A percentile compares a stretch with the other conserved stretches of the same genome.
phyloP scores from a whole-genome alignment of 2,329 filamentous ascomycete genomes.

The Fusarium brachygibbosum region DNA sequence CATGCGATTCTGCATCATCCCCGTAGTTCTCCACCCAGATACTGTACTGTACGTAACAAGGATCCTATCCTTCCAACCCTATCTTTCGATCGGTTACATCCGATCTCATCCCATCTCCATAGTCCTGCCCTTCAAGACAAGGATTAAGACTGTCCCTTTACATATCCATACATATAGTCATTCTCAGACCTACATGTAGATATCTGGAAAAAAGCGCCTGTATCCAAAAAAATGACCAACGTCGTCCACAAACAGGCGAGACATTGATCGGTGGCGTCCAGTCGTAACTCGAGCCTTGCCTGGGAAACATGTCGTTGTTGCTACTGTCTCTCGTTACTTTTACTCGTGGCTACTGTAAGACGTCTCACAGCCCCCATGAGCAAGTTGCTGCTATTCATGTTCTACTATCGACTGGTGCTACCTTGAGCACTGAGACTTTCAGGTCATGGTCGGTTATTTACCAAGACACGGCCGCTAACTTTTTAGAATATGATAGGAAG shows the following conservation, averaged over 20 bases:
- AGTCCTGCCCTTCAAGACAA: not conserved
- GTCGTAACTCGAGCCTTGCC: conserved; percentile 33
- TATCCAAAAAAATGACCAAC: conserved; percentile 4
- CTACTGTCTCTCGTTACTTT: conserved; percentile 34
- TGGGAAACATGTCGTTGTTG: conserved; percentile 11
- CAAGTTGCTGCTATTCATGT: conserved; percentile 3
- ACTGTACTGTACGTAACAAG: conserved; percentile 5
- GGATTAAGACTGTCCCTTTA: not conserved
- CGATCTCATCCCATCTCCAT: conserved; percentile 25
- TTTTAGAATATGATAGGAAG: not conserved
- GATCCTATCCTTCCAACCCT: not conserved
- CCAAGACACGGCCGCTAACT: conserved; percentile 6
- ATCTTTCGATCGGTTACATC: conserved; percentile 30
- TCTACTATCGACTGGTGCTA: conserved; percentile 15
- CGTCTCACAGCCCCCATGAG: conserved; percentile 17
- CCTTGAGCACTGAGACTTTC: conserved; percentile 1
- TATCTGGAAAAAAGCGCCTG: conserved; percentile 1
- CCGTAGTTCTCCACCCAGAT: not conserved
- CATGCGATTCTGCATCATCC: not conserved
- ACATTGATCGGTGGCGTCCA: conserved; percentile 40
- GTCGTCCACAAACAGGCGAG: conserved; percentile 32
- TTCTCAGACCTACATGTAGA: not conserved
- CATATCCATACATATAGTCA: not conserved
- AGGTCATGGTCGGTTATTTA: conserved; percentile 20
- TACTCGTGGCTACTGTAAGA: conserved; percentile 33